Conservation (phyloP, 257 asterid species). For the Solanum chiquidenum region DNA sequence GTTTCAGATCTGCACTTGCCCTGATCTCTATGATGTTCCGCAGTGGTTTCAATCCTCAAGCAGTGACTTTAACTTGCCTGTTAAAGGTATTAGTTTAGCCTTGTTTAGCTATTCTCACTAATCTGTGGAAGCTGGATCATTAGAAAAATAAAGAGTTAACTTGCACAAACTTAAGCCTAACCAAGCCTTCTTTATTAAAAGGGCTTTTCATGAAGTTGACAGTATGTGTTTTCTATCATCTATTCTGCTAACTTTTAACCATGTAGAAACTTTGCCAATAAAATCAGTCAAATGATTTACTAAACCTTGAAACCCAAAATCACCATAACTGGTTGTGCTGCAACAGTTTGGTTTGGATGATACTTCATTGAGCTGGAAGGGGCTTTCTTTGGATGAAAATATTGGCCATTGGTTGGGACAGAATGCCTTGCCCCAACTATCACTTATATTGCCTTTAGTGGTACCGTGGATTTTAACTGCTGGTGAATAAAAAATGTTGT, state of each 20-base stretch:
- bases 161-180: background rate
- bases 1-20: slow-evolving; percentile 61
- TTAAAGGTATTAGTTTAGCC: slow-evolving; percentile 40
- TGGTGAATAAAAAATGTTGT: background rate
- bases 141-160: background rate
- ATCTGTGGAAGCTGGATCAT: background rate
- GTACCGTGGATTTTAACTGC: background rate
- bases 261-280: background rate
- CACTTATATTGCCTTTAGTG: background rate
- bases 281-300: background rate
- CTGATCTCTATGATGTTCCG: slow-evolving; percentile 70
- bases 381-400: background rate
- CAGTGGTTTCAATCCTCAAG: slow-evolving; percentile 37
- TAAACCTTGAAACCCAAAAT: background rate
- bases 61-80: slow-evolving; percentile 45
- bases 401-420: background rate
- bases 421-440: background rate
- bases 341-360: background rate
- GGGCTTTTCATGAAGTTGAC: background rate
- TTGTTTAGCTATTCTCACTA: background rate
- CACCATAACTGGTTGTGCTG: background rate
- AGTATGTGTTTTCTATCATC: background rate
- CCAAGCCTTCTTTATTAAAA: background rate
- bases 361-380: background rate
- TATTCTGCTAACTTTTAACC: background rate